Conservation (phyloP, 2,329 filamentous ascomycete species). For the Colletotrichum lindemuthianum region DNA sequence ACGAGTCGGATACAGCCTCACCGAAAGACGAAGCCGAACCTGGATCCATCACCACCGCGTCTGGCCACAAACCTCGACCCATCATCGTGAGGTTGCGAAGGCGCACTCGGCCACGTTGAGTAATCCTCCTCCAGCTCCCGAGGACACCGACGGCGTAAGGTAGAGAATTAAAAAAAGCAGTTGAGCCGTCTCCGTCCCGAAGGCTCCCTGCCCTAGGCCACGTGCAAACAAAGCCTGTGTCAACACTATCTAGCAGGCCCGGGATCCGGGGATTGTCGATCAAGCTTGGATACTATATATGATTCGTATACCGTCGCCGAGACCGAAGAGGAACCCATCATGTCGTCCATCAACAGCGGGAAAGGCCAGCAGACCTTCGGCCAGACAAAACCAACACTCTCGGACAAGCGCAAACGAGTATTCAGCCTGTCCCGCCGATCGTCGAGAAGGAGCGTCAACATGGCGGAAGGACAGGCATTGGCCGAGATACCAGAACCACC, state of each 20-base stretch:
- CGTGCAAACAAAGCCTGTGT: not conserved
- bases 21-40: too few relatives aligned
- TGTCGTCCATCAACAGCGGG: slow-evolving; percentile 2
- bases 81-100: not conserved
- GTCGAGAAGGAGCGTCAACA: slow-evolving; percentile 18
- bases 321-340: not conserved
- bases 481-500: slow-evolving; percentile 55
- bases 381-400: not conserved
- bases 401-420: slow-evolving; percentile 15
- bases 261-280: not conserved
- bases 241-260: not conserved
- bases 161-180: not conserved
- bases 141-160: slow-evolving; percentile 2
- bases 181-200: not conserved
- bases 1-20: slow-evolving; percentile 2
- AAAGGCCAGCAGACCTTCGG: not conserved
- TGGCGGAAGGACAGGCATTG: slow-evolving; percentile 38
- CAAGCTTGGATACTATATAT: slow-evolving; percentile 6
- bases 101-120: not conserved
- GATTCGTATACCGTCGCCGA: not conserved
- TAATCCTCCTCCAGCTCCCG: not conserved
- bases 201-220: not conserved
- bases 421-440: slow-evolving; percentile 21
- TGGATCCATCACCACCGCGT: not conserved
- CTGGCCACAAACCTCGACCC: not conserved